Evolutionary conservation across 495 filamentous ascomycete species (phyloP).

Genomic region (Tuber umbilicatum): DNA sequence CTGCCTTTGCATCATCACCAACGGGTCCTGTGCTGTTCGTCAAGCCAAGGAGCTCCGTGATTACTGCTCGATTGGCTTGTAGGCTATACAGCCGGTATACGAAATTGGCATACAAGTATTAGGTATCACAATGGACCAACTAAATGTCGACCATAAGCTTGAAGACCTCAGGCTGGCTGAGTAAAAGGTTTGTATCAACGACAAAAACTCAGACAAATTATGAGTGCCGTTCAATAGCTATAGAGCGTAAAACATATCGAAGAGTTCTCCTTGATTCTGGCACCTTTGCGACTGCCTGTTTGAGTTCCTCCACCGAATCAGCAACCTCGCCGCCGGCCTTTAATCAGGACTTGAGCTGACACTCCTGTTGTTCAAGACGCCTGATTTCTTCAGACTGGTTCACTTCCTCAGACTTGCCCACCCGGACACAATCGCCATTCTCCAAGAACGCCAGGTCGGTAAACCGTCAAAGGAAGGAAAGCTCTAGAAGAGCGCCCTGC

Average conservation of each 20-base stretch:
- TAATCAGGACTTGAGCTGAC: constrained; percentile 28
- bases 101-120: constrained; percentile 35
- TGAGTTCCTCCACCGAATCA: constrained; percentile 13
- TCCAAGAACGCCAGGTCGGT: constrained; percentile 11
- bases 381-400: too few relatives aligned
- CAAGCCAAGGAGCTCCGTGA: constrained; percentile 38
- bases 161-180: constrained; percentile 38
- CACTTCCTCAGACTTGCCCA: constrained; percentile 29
- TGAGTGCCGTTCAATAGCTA: constrained; percentile 5
- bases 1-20: constrained; percentile 29
- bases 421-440: constrained; percentile 32
- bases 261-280: constrained; percentile 31
- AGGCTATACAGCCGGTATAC: background rate
- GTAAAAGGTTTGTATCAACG: constrained; percentile 39
- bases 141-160: constrained; percentile 26
- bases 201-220: constrained; percentile 25
- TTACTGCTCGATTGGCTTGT: constrained; percentile 26
- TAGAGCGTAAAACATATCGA: constrained; percentile 21
- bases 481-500: constrained; percentile 9
- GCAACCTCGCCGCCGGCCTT: background rate
- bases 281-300: constrained; percentile 31
- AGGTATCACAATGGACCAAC: constrained; percentile 38
- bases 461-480: background rate
- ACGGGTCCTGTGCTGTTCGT: constrained; percentile 32
- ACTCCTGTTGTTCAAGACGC: constrained; percentile 31